These are phyloP conservation scores for Allium fistulosum DNA, from an alignment of 106 monocot species.

Conservation along the genomic window DNA sequence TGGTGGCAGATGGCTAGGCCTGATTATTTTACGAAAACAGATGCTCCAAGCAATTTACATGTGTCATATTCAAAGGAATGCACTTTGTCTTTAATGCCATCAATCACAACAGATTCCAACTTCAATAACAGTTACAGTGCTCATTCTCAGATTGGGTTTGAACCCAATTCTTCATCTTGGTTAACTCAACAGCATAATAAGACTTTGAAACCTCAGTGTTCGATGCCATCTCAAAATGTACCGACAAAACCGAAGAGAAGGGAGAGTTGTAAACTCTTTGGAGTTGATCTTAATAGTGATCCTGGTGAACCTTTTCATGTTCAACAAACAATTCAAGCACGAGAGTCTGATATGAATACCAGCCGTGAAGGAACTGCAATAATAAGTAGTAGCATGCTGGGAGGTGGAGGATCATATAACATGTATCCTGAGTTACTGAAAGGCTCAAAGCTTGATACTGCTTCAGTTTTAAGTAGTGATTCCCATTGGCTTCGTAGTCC, in stretches of 20 bases:
- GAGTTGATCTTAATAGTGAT: conserved; percentile 45
- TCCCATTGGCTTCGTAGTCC: conserved; percentile 11
- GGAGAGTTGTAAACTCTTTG: conserved; percentile 68
- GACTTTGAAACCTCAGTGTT: no score
- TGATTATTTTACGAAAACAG: conserved; percentile 5
- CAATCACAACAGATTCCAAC: no score
- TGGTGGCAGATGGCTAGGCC: conserved; percentile 30
- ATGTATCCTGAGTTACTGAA: conserved; percentile 13
- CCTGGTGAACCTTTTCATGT: conserved; percentile 7
- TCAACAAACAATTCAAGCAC: background rate
- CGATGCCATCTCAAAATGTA: conserved; percentile 2
- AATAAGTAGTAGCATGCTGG: no score
- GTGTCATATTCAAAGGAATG: background rate
- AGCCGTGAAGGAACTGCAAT: no score
- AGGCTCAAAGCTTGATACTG: conserved; percentile 14
- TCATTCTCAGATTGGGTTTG: no score
- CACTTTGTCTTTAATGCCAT: conserved; percentile 3
- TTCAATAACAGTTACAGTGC: no score
- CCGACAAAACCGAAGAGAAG: conserved; percentile 21
- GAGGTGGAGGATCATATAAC: no score
- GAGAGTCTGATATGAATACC: no score
- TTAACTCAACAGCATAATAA: no score
- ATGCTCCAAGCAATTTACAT: conserved; percentile 20
- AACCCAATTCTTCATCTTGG: no score
- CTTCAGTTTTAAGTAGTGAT: conserved; percentile 9